Evolutionary conservation across 805 yeast genomes (phyloP), one percentile per base, ranked within the genome.

Genomic region (Metschnikowia picachoensis): DNA sequence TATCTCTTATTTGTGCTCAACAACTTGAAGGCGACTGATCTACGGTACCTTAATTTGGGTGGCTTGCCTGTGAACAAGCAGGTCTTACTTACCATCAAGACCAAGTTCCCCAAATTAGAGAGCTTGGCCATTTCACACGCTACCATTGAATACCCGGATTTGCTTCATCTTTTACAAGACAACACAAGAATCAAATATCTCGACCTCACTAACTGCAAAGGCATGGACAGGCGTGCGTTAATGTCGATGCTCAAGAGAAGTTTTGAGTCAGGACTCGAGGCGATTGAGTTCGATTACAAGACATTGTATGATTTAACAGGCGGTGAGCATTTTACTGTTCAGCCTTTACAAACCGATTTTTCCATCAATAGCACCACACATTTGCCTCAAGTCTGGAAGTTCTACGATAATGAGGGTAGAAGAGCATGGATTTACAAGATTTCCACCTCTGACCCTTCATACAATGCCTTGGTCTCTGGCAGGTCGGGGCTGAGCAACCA

Each of bases 361-460:
- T 46, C 52, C 33, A 51, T 61, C 32, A 57, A 59, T 38, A 47
- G 45, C 37, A 58, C 60, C n/a, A 48, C 53, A 8, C 51, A 46
- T 15, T 54, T 60, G 11, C 69, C 73, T 9, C 63, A 60, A 43
- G 58, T 68, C 1, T 79, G 83, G 83, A 76, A 72, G 55, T 69
- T 71, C 46, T 76, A 68, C 58, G 82, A 78, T 53, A 75, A 78
- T 46, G 82, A 80, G 53, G 95, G 95, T 4, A 73, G 96, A 50
- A 73, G 97, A 50, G 83, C 87, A 11, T 89, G 96, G 96, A 62
- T 89, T 14, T 84, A 81, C 62, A 79, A 76, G 58, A 65, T 70
- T 17, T 56, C 59, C 14, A 53, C 64, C 13, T 38, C 49, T 1
- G 70, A 67, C 44, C 63, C 68, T 2, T 63, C 67, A 11, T 68